A percentile compares a stretch with the other conserved stretches of the same genome.
These are phyloP conservation scores for Penicillium expansum DNA, from an alignment of 2,329 filamentous ascomycete species.

Conservation along the genomic window DNA sequence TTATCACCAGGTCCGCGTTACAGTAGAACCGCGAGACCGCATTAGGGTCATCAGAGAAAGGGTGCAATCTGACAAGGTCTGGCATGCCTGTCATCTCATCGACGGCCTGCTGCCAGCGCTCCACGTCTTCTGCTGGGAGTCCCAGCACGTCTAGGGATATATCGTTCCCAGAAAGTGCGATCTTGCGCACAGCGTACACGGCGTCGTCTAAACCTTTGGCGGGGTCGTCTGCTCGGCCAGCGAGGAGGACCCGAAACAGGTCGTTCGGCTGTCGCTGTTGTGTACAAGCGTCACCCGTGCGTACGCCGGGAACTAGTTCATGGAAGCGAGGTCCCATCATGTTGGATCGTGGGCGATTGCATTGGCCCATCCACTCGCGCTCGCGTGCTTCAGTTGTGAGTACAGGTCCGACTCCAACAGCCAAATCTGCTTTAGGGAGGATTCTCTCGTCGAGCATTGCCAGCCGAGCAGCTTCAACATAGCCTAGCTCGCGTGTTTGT, in stretches of 20 bases:
- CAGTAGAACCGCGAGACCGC: background rate
- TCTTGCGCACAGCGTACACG: background rate
- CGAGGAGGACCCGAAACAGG: background rate
- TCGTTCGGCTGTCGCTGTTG: background rate
- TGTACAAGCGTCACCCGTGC: background rate
- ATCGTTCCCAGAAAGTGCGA: background rate
- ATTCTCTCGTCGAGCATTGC: conserved; percentile 1
- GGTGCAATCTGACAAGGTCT: background rate
- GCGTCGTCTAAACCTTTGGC: conserved; percentile 1
- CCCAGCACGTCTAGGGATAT: background rate
- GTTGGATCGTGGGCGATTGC: background rate
- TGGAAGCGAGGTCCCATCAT: background rate
- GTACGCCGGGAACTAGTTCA: background rate
- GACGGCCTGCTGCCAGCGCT: background rate
- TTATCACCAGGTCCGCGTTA: background rate
- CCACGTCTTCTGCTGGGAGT: background rate
- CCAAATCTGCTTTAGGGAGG: conserved; percentile 1
- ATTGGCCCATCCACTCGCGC: conserved; percentile 1
- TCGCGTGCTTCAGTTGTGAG: background rate
- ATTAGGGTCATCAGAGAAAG: background rate
- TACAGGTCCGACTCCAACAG: background rate
- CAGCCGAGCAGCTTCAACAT: background rate
- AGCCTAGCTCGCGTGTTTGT: conserved; percentile 1
- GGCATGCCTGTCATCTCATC: background rate
- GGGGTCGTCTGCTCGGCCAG: conserved; percentile 1